Percentiles rank a stretch among this genome's conserved stretches.
Conservation (phyloP, 2,329 filamentous ascomycete species). For the Trichoderma atroviride region DNA sequence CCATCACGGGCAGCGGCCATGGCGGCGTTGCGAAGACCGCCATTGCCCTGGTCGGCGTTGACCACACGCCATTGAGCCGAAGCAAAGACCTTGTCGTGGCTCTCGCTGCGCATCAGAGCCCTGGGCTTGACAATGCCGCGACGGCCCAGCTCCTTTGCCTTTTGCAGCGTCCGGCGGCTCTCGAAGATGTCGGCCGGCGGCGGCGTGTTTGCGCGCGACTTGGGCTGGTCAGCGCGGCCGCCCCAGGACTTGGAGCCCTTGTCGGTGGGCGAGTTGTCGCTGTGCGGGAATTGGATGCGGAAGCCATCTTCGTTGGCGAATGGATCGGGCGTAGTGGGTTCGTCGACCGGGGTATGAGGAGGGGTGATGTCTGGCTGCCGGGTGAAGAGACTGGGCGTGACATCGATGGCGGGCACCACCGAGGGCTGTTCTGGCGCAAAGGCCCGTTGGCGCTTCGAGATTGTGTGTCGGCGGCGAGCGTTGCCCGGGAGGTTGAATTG, state of each 20-base stretch:
- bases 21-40: constrained; percentile 85
- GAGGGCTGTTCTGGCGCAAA: constrained; percentile 21
- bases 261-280: constrained; percentile 68
- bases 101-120: constrained; percentile 57
- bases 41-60: constrained; percentile 87
- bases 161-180: constrained; percentile 60
- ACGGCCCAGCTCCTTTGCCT: constrained; percentile 60
- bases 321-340: constrained; percentile 48
- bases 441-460: constrained; percentile 16
- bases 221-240: constrained; percentile 73
- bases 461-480: constrained; percentile 43
- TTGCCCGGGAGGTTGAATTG: constrained; percentile 74
- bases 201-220: constrained; percentile 71
- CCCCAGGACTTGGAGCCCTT: constrained; percentile 79
- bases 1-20: constrained; percentile 73
- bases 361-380: constrained; percentile 54
- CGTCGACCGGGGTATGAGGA: constrained; percentile 58
- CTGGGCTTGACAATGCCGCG: constrained; percentile 61
- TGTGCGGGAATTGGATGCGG: constrained; percentile 57
- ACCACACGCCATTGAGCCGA: constrained; percentile 82
- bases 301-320: constrained; percentile 63
- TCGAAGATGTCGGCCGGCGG: constrained; percentile 77
- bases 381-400: constrained; percentile 58
- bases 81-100: constrained; percentile 71
- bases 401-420: constrained; percentile 36